phyloP scores from a whole-genome alignment of 2,329 filamentous ascomycete genomes.

The Neofusicoccum ribis region DNA sequence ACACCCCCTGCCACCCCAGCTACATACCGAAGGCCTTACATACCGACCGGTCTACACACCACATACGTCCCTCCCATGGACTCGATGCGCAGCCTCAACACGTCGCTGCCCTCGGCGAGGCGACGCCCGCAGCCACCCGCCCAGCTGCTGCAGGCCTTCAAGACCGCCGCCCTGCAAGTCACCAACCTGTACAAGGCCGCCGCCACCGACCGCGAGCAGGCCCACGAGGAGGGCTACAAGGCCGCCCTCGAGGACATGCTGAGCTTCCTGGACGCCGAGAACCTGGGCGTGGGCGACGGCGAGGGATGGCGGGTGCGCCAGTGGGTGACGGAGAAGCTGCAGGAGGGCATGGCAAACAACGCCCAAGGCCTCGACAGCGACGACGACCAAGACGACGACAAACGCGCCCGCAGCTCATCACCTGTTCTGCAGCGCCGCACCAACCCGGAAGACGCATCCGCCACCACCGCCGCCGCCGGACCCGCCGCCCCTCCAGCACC shows the following conservation, averaged over 20 bases:
- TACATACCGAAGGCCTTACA: neutral
- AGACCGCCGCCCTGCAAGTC: slow-evolving; percentile 86
- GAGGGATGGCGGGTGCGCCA: slow-evolving; percentile 69
- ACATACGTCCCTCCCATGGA: slow-evolving; percentile 30
- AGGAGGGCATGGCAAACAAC: slow-evolving; percentile 50
- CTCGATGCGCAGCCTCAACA: slow-evolving; percentile 45
- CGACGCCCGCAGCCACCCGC: slow-evolving; percentile 35
- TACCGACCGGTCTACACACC: neutral
- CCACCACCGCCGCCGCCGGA: slow-evolving; percentile 7
- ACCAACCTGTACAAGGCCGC: slow-evolving; percentile 96
- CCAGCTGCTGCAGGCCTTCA: slow-evolving; percentile 81
- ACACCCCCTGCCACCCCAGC: neutral
- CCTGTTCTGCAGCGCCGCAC: slow-evolving; percentile 55
- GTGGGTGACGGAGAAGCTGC: slow-evolving; percentile 69
- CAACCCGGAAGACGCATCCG: neutral
- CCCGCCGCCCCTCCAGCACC: neutral
- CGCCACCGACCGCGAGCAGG: slow-evolving; percentile 71
- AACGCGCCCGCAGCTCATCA: slow-evolving; percentile 60
- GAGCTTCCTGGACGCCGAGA: slow-evolving; percentile 78
- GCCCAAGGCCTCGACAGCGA: slow-evolving; percentile 59
- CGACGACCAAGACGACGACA: slow-evolving; percentile 63
- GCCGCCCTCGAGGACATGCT: slow-evolving; percentile 90
- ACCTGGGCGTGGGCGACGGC: slow-evolving; percentile 74
- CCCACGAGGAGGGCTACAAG: slow-evolving; percentile 82
- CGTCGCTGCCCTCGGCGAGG: slow-evolving; percentile 37